Conservation (phyloP, 805 yeast species). For the Lipomyces kockii region DNA sequence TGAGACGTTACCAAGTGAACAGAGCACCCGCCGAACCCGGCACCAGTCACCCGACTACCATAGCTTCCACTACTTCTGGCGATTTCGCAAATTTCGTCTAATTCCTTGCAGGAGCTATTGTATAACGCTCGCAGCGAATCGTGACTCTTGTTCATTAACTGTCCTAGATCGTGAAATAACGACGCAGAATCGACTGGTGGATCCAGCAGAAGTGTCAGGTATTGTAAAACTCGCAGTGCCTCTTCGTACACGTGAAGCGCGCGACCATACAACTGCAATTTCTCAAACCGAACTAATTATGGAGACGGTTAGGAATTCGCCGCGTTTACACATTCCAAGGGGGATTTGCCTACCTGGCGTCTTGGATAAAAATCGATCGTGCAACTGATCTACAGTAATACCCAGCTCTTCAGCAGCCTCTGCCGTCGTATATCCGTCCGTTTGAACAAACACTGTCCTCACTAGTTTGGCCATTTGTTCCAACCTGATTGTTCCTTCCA, state of each 20-base stretch:
- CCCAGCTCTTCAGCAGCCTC: conserved; percentile 56
- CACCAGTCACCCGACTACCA: conserved; percentile 75
- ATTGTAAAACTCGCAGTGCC: conserved; percentile 60
- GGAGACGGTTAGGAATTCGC: conserved; percentile 49
- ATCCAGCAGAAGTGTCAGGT: conserved; percentile 37
- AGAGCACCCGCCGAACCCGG: conserved; percentile 76
- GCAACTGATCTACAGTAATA: conserved; percentile 51
- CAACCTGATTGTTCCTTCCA: conserved; percentile 6
- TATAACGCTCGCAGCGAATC: conserved; percentile 53
- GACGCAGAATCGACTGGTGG: conserved; percentile 3
- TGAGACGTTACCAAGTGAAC: conserved; percentile 57
- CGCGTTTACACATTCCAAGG: not conserved
- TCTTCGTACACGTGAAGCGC: conserved; percentile 67
- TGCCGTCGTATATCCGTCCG: conserved; percentile 55
- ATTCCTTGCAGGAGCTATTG: conserved; percentile 60
- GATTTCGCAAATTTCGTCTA: conserved; percentile 58
- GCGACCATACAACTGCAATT: conserved; percentile 59
- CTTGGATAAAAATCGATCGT: not conserved
- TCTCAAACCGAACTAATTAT: conserved; percentile 57
- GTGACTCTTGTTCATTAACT: conserved; percentile 64
- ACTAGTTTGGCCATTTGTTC: conserved; percentile 9
- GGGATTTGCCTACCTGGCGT: no score
- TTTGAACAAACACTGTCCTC: not conserved
- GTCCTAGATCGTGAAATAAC: conserved; percentile 50
- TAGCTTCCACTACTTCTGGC: conserved; percentile 60